phyloP scores from a whole-genome alignment of 2,329 filamentous ascomycete species.

The Alternaria hordeiaustralica region DNA sequence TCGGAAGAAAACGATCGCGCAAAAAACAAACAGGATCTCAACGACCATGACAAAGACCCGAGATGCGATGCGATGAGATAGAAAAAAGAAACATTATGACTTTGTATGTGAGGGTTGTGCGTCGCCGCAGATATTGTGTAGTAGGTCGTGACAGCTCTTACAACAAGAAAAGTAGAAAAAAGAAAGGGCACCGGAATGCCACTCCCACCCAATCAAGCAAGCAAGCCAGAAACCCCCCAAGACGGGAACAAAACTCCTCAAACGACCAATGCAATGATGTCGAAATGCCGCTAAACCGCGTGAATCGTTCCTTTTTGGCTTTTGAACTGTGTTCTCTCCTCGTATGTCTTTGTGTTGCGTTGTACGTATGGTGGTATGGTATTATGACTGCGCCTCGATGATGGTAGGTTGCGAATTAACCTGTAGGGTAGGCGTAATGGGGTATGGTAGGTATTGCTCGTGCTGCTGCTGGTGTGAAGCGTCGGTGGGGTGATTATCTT shows the following conservation, averaged over 20 bases:
- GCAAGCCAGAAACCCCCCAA: no score
- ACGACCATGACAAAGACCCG: neutral
- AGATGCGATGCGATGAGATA: neutral
- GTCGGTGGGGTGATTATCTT: conserved; percentile 24
- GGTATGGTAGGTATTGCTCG: conserved; percentile 30
- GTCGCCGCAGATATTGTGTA: conserved; percentile 14
- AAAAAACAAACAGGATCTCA: neutral
- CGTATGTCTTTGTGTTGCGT: neutral
- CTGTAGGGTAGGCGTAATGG: conserved; percentile 39
- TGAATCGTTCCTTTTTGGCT: neutral
- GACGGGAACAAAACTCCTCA: conserved; percentile 1
- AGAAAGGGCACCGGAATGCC: neutral
- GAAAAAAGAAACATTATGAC: conserved; percentile 13
- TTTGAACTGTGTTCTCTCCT: neutral
- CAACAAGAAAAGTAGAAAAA: neutral
- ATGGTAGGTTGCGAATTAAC: conserved; percentile 36
- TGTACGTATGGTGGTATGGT: neutral
- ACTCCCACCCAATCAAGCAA: neutral
- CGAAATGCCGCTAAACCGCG: conserved; percentile 3
- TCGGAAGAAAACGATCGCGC: neutral
- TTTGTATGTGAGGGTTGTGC: conserved; percentile 4
- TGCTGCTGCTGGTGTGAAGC: conserved; percentile 18
- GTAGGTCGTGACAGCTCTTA: conserved; percentile 9
- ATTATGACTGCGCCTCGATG: conserved; percentile 27
- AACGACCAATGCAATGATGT: conserved; percentile 11